A percentile compares a stretch with the other conserved stretches of the same genome.
Evolutionary conservation across 2,329 filamentous ascomycete genomes (phyloP).

Genomic region (Pseudodiploospora longispora): DNA sequence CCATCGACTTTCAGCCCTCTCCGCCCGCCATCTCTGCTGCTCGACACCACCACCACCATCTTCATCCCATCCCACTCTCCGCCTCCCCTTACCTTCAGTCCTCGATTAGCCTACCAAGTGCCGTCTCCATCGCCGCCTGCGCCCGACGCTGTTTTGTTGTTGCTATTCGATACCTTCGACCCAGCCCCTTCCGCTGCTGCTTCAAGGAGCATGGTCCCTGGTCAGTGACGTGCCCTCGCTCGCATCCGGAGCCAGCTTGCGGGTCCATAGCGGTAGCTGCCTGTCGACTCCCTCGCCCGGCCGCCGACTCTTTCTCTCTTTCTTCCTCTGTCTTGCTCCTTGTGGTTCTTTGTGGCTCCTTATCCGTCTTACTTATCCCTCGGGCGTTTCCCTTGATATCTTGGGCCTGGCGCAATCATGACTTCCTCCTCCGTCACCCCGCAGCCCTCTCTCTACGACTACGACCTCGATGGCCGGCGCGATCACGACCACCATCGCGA

Average conservation of each 20-base stretch:
- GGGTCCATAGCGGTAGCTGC: constrained; percentile 6
- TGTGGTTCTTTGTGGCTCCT: neutral
- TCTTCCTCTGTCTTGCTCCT: neutral
- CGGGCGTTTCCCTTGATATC: constrained; percentile 4
- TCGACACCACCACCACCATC: neutral
- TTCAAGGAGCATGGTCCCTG: constrained; percentile 23
- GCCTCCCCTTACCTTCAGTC: too few relatives aligned
- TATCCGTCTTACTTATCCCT: constrained; percentile 12
- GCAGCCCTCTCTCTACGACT: constrained; percentile 31
- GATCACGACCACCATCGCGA: constrained; percentile 22
- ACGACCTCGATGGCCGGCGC: constrained; percentile 21
- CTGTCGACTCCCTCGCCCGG: neutral
- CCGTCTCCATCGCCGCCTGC: too few relatives aligned
- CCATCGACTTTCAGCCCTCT: neutral
- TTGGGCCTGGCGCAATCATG: constrained; percentile 25
- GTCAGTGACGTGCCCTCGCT: constrained; percentile 20
- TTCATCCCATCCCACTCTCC: too few relatives aligned
- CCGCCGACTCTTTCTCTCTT: neutral
- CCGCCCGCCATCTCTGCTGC: neutral
- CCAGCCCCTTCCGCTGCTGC: constrained; percentile 4
- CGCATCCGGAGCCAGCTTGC: constrained; percentile 12
- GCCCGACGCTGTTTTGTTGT: too few relatives aligned
- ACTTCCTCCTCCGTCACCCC: constrained; percentile 35
- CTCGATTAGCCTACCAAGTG: too few relatives aligned
- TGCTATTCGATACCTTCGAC: neutral